Base-by-base conservation (phyloP, 345 rosid genomes). In the Fremontodendron californicum region DNA sequence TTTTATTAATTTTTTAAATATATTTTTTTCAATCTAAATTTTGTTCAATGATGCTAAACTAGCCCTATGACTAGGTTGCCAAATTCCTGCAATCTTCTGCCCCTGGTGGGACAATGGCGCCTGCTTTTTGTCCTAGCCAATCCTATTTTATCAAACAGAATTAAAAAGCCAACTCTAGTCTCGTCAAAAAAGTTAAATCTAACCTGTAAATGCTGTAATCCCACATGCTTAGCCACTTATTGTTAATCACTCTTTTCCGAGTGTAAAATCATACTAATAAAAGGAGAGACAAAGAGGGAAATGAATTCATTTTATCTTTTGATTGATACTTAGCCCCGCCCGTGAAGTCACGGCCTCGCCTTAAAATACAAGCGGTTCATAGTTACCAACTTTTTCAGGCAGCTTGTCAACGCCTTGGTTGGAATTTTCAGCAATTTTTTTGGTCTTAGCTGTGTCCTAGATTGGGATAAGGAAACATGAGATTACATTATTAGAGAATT, bases 381-480 rank as follows among this genome's bases (percentile, higher is more conserved):
- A n/a, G n/a, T n/a, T n/a, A n/a, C 49, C 55, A 46, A 12, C 12
- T 37, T 52, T 55, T 55, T 5, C 10, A 35, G 23, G 29, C 72
- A 69, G 62, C 39, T 64, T 60, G 79, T 73, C 55, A 81, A 69
- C 40, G 35, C 11, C 21, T 12, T 35, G 64, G 75, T 10, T 77
- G 72, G 33, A 29, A 25, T 55, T 67, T 71, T 42, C 46, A 42
- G 51, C 9, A 19, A 43, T 29, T 46, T 29, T 66, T 21, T 68
- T 51, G 69, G 81, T 51, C 77, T 75, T 7, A 74, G 72, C 37
- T 23, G 0, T 62, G 76, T 78, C 78, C 19, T 39, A 16, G 42
- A 49, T 52, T 25, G 71, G 69, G 61, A 74, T 61, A 25, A 29
- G 75, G 29, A 74, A 78, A 62, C 58, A 37, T 8, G 66, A 58